These are phyloP conservation scores for Pelagophyceae sp. DNA, from an alignment of 352 stramenopile genomes.

Conservation along the genomic window DNA sequence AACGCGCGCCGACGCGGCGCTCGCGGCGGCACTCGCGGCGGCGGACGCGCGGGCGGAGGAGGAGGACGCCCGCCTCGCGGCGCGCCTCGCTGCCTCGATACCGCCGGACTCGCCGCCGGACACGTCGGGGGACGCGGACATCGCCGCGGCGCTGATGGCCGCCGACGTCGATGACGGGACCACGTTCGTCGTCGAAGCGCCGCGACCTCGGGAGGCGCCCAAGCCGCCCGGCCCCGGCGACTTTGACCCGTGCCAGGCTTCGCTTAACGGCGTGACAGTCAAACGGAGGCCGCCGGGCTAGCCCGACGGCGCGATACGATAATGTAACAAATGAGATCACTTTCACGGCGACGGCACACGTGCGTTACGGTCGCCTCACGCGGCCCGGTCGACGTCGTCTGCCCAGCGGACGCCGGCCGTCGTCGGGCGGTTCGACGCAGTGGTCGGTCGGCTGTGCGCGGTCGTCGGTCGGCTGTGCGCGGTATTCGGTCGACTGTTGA, in stretches of 20 bases:
- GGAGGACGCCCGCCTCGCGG: not conserved
- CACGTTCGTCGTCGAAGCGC: not conserved
- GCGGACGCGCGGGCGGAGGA: not conserved
- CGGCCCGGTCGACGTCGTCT: too few species aligned
- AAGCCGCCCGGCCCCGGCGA: not conserved
- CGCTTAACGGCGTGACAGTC: not conserved
- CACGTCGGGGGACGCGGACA: not conserved
- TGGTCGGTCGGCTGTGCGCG: too few species aligned
- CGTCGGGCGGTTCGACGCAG: too few species aligned
- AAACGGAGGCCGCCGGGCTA: not conserved
- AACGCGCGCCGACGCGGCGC: not conserved
- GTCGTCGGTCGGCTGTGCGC: too few species aligned
- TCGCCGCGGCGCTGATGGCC: not conserved
- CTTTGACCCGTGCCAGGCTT: slow-evolving; percentile 9
- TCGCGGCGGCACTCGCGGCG: not conserved
- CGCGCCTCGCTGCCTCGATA: too few species aligned
- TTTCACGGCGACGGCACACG: too few species aligned
- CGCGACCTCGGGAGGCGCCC: not conserved
- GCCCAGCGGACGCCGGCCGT: too few species aligned
- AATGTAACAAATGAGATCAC: too few species aligned
- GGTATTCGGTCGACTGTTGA: too few species aligned
- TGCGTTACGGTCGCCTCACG: too few species aligned
- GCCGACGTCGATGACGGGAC: too few species aligned
- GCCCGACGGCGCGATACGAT: not conserved
- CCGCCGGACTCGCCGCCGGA: not conserved